Conservation (phyloP, 345 rosid species). For the Acer saccharum region DNA sequence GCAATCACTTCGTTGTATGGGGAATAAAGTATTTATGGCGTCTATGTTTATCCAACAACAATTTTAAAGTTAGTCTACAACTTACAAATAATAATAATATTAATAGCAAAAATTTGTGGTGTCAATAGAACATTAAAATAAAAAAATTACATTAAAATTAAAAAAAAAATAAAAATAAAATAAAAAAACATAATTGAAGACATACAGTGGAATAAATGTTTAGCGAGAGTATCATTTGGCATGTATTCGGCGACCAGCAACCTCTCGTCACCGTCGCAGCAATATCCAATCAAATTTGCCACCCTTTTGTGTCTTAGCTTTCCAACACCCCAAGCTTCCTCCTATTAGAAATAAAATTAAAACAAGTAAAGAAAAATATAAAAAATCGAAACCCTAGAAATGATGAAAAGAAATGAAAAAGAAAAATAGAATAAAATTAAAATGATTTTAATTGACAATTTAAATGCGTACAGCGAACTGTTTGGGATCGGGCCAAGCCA, state of each 20-base stretch:
- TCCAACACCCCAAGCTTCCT: conserved; percentile 83
- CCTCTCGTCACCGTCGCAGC: conserved; percentile 96
- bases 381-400: conserved; percentile 26
- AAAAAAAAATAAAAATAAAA: not conserved
- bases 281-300: conserved; percentile 90
- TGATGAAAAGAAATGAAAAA: not conserved
- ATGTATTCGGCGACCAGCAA: conserved; percentile 86
- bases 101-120: not conserved
- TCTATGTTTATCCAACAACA: not conserved
- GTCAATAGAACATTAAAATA: not conserved
- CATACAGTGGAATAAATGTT: conserved; percentile 93
- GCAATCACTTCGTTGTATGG: not conserved
- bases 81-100: not conserved
- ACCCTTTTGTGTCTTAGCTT: conserved; percentile 69
- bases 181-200: conserved; percentile 7
- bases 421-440: not conserved
- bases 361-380: not conserved
- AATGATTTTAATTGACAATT: not conserved
- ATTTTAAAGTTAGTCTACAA: no score
- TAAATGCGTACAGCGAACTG: conserved; percentile 65
- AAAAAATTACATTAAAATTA: not conserved
- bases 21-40: not conserved
- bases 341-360: conserved; percentile 38
- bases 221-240: conserved; percentile 84
- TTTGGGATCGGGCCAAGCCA: conserved; percentile 91